Evolutionary conservation across 768 basidiomycete genomes (phyloP).

Genomic region (Ramaria rubella): DNA sequence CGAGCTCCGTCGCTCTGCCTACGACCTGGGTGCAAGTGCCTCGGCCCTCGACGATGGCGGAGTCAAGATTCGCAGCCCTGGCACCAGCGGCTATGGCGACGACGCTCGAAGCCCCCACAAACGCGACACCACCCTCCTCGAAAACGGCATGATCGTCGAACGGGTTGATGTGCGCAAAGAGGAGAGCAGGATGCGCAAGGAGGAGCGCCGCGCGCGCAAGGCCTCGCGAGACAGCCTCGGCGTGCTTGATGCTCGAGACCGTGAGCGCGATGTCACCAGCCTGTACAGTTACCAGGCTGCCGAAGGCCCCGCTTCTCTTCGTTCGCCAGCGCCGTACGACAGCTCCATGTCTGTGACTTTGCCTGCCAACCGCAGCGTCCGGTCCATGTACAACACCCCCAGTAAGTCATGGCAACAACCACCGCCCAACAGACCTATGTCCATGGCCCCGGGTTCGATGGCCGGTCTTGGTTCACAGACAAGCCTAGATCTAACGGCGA

Average conservation of each 20-base stretch:
- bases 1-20: constrained; percentile 71
- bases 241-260: background rate
- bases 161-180: constrained; percentile 78
- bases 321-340: background rate
- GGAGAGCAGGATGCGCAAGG: constrained; percentile 65
- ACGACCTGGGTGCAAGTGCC: constrained; percentile 50
- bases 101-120: constrained; percentile 31
- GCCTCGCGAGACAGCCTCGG: constrained; percentile 34
- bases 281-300: constrained; percentile 8
- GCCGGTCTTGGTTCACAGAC: constrained; percentile 6
- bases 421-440: background rate
- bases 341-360: constrained; percentile 3
- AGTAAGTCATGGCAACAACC: constrained; percentile 7
- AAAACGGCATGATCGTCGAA: constrained; percentile 87
- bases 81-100: background rate
- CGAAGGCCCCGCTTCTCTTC: constrained; percentile 2
- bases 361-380: constrained; percentile 1
- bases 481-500: constrained; percentile 58
- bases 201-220: constrained; percentile 69
- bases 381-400: constrained; percentile 8
- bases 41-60: constrained; percentile 51
- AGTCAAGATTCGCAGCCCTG: constrained; percentile 45
- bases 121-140: constrained; percentile 72
- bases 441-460: constrained; percentile 4
- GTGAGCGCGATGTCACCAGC: constrained; percentile 1